Percentiles rank a stretch among this genome's conserved stretches.
Conservation (phyloP, 2,329 filamentous ascomycete genomes). For the Epichloe sibirici region DNA sequence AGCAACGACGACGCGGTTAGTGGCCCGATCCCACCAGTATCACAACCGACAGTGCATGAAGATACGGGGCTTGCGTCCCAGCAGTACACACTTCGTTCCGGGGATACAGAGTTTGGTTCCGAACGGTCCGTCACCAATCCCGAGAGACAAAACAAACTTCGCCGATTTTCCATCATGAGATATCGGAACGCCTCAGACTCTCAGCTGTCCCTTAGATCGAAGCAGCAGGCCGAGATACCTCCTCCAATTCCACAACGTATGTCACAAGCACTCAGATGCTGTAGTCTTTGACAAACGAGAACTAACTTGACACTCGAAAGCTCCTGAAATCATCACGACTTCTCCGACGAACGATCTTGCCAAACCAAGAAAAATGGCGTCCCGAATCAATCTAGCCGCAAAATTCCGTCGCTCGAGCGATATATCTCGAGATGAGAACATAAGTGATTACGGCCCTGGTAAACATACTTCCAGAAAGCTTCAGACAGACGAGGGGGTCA, state of each 20-base stretch:
- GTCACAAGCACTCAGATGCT: slow-evolving; percentile 12
- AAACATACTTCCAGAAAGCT: neutral
- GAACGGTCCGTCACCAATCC: slow-evolving; percentile 22
- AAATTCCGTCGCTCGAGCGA: slow-evolving; percentile 42
- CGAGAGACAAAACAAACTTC: slow-evolving; percentile 31
- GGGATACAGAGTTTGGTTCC: slow-evolving; percentile 32
- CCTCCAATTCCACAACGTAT: slow-evolving; percentile 49
- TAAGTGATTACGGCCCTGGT: neutral
- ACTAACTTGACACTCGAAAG: slow-evolving; percentile 21
- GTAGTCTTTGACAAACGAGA: neutral
- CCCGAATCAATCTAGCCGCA: slow-evolving; percentile 40
- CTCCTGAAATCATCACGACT: slow-evolving; percentile 76
- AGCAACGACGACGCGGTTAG: slow-evolving; percentile 11
- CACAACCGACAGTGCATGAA: slow-evolving; percentile 4
- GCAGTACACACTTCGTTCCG: slow-evolving; percentile 14
- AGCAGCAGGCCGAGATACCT: slow-evolving; percentile 48
- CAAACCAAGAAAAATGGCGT: slow-evolving; percentile 39
- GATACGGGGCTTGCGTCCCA: slow-evolving; percentile 9
- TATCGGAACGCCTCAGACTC: slow-evolving; percentile 91
- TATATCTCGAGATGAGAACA: slow-evolving; percentile 21
- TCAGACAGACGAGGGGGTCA: slow-evolving; percentile 15
- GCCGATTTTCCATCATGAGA: slow-evolving; percentile 59
- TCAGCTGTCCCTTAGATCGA: slow-evolving; percentile 66
- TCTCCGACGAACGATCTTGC: slow-evolving; percentile 63
- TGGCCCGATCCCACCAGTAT: slow-evolving; percentile 6